Evolutionary conservation across 345 rosid species (phyloP).

Genomic region (Physaria fendleri): DNA sequence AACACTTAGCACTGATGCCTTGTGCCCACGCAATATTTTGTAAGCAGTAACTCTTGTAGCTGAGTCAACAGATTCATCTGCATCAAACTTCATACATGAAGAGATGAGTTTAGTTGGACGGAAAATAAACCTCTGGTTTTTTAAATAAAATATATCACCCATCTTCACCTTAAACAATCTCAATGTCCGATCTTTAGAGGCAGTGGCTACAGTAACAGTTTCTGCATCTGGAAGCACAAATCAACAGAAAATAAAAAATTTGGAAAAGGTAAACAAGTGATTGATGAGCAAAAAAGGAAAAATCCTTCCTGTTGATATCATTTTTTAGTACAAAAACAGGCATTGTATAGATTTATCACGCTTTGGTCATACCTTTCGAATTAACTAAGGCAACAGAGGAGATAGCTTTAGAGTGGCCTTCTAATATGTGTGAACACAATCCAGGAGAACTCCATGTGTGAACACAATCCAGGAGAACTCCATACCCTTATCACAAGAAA

Average conservation of each 20-base stretch:
- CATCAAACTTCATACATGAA: conserved; percentile 44
- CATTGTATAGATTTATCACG: not conserved
- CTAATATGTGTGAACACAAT: conserved; percentile 65
- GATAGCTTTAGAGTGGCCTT: conserved; percentile 70
- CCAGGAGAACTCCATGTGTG: conserved; percentile 74
- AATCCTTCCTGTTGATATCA: too few relatives aligned
- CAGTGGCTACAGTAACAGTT: conserved; percentile 57
- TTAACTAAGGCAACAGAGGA: conserved; percentile 61
- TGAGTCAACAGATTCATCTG: conserved; percentile 34
- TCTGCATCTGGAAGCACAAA: conserved; percentile 38
- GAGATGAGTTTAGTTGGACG: conserved; percentile 6
- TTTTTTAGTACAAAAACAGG: too few relatives aligned
- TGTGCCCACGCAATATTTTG: conserved; percentile 83
- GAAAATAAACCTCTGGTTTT: not conserved
- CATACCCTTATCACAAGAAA: conserved; percentile 48
- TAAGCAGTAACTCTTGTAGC: conserved; percentile 53
- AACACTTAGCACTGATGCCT: conserved; percentile 77
- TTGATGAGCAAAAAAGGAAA: not conserved
- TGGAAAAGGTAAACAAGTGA: not conserved
- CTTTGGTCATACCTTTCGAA: conserved; percentile 41
- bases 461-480: conserved; percentile 66
- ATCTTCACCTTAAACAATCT: conserved; percentile 87
- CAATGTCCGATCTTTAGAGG: conserved; percentile 85
- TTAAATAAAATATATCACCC: not conserved
- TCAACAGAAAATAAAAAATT: not conserved